Conservation (phyloP, 2,329 filamentous ascomycete genomes). For the Pseudomassariella vexata region DNA sequence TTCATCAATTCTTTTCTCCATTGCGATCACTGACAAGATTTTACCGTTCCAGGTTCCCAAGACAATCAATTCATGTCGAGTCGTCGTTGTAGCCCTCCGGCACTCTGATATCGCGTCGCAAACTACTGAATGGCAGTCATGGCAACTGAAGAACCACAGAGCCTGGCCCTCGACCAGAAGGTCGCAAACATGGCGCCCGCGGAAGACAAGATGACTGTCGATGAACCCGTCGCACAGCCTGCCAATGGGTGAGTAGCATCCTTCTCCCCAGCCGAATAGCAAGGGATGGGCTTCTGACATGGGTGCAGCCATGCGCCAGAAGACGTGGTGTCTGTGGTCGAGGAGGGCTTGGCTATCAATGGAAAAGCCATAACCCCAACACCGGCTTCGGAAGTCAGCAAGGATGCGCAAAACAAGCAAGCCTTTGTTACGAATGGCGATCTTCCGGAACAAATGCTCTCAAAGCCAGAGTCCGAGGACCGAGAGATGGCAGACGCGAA, state of each 20-base stretch:
- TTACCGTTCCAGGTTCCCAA: too few relatives aligned
- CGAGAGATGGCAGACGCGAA: slow-evolving; percentile 13
- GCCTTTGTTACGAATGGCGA: slow-evolving; percentile 17
- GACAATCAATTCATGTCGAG: slow-evolving; percentile 5
- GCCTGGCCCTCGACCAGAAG: slow-evolving; percentile 16
- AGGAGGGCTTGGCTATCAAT: slow-evolving; percentile 3
- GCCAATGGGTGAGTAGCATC: slow-evolving; percentile 52
- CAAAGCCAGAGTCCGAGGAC: slow-evolving; percentile 11
- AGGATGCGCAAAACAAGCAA: slow-evolving; percentile 14
- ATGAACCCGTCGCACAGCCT: slow-evolving; percentile 30
- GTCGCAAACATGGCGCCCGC: slow-evolving; percentile 7
- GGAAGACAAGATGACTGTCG: slow-evolving; percentile 43
- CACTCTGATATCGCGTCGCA: background rate
- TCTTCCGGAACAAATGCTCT: slow-evolving; percentile 9
- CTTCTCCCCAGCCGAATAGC: background rate
- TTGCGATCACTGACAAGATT: too few relatives aligned
- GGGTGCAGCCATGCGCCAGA: too few relatives aligned
- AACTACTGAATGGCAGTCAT: slow-evolving; percentile 22
- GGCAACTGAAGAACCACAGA: slow-evolving; percentile 25
- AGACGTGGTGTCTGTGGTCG: too few relatives aligned
- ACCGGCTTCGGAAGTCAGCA: too few relatives aligned
- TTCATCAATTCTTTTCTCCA: too few relatives aligned
- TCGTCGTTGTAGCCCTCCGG: background rate
- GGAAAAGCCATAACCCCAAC: too few relatives aligned
- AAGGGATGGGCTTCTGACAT: too few relatives aligned